Evolutionary conservation across 2,329 filamentous ascomycete species (phyloP), one percentile per base, ranked within the genome.

Genomic region (Pseudomassariella vexata): DNA sequence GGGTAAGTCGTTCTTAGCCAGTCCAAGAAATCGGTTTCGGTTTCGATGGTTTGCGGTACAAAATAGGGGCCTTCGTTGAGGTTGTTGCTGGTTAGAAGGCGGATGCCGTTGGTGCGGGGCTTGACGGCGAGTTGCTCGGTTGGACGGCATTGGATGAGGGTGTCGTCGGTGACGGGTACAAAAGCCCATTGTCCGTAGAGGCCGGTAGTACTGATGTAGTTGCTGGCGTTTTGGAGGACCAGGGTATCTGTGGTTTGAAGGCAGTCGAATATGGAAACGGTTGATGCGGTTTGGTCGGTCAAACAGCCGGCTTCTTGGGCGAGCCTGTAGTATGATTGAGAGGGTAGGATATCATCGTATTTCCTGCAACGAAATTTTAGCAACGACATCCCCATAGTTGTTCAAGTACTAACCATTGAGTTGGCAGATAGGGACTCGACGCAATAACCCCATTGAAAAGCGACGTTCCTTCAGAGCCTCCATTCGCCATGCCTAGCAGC

Each of bases 361-460:
- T 45, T 24, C 47, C 50, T 55, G 18, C 0, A 12, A 11, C 14
- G 9, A 3, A 20, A 4, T 25, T 9, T 25, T 1, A 21, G 19
- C 10, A 30, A n/a, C n/a, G 27, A 15, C 12, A 6, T 19, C 11
- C 7, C 5, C 16, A 16, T 6, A 10, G 15, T 29, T 21, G 3
- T 9, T 21, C 7, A 8, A 14, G 20, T 20, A n/a, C 34, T 43
- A 53, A 56, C 46, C 73, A 74, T 39, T 75, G 68, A 33, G 67
- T 66, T 0, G 73, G 69, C 8, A 73, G 57, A 40, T 71, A 78
- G 2, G 73, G 72, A 24, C 57, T 61, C 1, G 53, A 46, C 2
- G 52, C 42, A 22, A 63, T 59, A 9, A 55, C 41, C 12, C 50
- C 68, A 5, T 47, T 55, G 47, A 79, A 78, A 1, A 78, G 54